phyloP scores from a whole-genome alignment of 2,329 filamentous ascomycete genomes.

The Aspergillus niger region DNA sequence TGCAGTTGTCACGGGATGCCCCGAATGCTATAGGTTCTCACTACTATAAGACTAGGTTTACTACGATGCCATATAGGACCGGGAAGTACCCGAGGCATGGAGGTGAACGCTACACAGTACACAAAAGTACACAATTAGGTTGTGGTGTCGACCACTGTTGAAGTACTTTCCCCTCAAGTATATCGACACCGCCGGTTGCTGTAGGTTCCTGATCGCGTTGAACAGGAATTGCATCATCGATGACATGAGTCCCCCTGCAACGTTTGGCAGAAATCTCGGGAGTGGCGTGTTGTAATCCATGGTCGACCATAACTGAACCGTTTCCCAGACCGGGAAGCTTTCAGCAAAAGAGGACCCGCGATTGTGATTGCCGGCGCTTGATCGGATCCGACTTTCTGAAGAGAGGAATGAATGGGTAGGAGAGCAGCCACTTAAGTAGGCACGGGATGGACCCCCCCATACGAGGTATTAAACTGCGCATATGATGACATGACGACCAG shows the following conservation, averaged over 20 bases:
- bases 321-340: neutral
- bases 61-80: neutral
- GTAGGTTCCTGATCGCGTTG: neutral
- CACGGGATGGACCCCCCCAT: neutral
- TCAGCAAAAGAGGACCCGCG: neutral
- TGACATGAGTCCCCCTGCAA: neutral
- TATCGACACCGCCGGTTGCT: neutral
- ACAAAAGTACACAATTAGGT: neutral
- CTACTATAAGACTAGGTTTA: neutral
- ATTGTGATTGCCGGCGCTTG: neutral
- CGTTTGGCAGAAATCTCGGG: neutral
- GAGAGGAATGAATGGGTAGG: neutral
- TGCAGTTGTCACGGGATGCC: slow-evolving; percentile 8
- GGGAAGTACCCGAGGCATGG: neutral
- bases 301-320: neutral
- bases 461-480: neutral
- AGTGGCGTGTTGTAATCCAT: slow-evolving; percentile 7
- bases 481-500: neutral
- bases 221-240: slow-evolving; percentile 7
- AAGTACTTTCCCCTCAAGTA: neutral
- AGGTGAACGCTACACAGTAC: neutral
- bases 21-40: neutral
- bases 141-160: too few species aligned
- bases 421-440: neutral
- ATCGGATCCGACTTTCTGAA: neutral